These are phyloP conservation scores for Moesziomyces globuligerus DNA, from an alignment of 1,284 basidiomycete genomes.

Conservation along the genomic window DNA sequence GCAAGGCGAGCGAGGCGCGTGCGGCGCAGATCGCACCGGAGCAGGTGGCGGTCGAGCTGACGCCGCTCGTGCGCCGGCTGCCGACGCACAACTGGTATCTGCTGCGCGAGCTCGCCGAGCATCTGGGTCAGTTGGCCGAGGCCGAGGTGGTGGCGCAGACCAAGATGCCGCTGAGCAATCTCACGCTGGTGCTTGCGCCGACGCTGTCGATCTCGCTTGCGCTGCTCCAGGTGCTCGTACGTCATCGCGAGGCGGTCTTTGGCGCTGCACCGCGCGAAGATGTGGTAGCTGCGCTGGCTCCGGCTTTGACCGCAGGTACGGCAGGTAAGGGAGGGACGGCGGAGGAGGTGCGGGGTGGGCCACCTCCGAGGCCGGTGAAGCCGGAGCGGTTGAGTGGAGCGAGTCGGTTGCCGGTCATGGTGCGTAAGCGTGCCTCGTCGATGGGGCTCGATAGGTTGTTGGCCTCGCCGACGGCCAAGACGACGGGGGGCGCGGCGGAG, in stretches of 20 bases:
- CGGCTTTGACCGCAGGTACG: neutral
- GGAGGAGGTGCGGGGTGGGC: neutral
- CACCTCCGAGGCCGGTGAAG: constrained; percentile 27
- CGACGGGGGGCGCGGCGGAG: neutral
- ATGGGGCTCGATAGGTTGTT: constrained; percentile 15
- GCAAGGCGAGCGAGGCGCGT: constrained; percentile 15
- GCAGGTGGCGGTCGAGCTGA: constrained; percentile 12
- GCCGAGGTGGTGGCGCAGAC: constrained; percentile 45
- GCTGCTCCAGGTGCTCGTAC: constrained; percentile 55
- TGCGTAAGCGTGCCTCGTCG: constrained; percentile 25
- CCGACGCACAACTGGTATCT: constrained; percentile 62
- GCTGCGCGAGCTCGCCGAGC: constrained; percentile 57
- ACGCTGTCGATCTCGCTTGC: constrained; percentile 55
- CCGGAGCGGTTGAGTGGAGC: constrained; percentile 16
- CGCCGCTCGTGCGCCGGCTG: constrained; percentile 39
- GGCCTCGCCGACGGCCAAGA: constrained; percentile 3
- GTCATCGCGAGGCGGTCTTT: constrained; percentile 45
- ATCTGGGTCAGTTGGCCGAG: constrained; percentile 47
- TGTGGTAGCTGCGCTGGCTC: constrained; percentile 10
- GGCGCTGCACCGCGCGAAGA: constrained; percentile 22
- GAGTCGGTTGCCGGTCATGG: constrained; percentile 30
- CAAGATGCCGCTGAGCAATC: constrained; percentile 63
- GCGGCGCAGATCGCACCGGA: constrained; percentile 7
- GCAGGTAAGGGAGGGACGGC: neutral
- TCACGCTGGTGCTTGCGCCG: constrained; percentile 63